A percentile compares a stretch with the other conserved stretches of the same genome.
These are phyloP conservation scores for Fomitopsis palustris DNA, from an alignment of 1,284 basidiomycete genomes.

Conservation along the genomic window DNA sequence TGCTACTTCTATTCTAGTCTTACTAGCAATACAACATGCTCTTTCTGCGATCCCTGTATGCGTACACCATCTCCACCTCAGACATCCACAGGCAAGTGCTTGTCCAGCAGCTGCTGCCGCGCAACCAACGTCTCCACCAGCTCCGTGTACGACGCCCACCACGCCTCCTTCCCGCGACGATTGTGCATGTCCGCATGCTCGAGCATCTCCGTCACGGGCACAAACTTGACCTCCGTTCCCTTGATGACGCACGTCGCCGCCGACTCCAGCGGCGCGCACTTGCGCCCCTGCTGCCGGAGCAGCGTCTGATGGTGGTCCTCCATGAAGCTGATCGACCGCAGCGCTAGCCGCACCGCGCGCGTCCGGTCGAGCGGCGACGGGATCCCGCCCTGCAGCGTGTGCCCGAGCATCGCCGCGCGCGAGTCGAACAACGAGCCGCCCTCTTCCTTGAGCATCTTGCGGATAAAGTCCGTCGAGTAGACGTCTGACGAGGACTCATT, in stretches of 20 bases:
- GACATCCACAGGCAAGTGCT: constrained; percentile 6
- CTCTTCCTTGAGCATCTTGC: constrained; percentile 93
- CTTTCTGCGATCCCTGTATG: background rate
- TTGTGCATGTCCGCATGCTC: constrained; percentile 88
- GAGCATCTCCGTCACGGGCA: constrained; percentile 82
- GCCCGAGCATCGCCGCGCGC: constrained; percentile 90
- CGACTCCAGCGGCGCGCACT: constrained; percentile 56
- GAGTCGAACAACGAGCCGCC: constrained; percentile 91
- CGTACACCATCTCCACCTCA: background rate
- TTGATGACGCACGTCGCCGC: constrained; percentile 93
- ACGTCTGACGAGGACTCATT: constrained; percentile 86
- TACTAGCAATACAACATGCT: background rate
- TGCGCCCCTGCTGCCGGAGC: constrained; percentile 42
- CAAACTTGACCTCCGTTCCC: constrained; percentile 76
- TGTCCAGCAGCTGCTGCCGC: constrained; percentile 46
- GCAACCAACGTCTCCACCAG: constrained; percentile 74
- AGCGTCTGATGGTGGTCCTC: constrained; percentile 72
- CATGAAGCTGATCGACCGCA: constrained; percentile 93
- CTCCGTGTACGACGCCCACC: constrained; percentile 77
- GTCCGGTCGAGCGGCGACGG: constrained; percentile 94
- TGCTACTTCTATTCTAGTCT: background rate
- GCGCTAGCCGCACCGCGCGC: constrained; percentile 84
- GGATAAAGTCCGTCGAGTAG: constrained; percentile 91
- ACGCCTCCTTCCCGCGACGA: constrained; percentile 74
- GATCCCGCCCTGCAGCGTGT: constrained; percentile 93